Percentiles rank a stretch among this genome's conserved stretches.
Evolutionary conservation across 768 basidiomycete species (phyloP).

Genomic region (Serendipita sp.): DNA sequence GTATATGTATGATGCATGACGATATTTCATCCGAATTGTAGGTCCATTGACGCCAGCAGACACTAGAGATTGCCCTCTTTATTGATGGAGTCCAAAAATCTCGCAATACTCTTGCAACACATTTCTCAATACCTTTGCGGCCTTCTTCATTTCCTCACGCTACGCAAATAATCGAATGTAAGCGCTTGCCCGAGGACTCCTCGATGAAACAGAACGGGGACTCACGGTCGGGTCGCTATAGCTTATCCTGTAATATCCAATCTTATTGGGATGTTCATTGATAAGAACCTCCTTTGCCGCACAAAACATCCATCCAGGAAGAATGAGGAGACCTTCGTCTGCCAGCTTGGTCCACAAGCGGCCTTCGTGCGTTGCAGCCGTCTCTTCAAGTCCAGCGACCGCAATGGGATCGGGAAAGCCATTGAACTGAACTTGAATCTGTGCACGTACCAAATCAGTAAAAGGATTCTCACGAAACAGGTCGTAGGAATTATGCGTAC

Average conservation of each 20-base stretch:
- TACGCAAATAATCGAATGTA: constrained; percentile 5
- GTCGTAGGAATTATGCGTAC: constrained; percentile 20
- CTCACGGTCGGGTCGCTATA: constrained; percentile 38
- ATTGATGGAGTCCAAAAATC: no score
- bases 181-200: neutral
- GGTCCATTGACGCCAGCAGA: no score
- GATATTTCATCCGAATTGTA: no score
- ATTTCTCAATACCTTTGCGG: constrained; percentile 29
- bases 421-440: constrained; percentile 47
- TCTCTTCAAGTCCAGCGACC: constrained; percentile 20
- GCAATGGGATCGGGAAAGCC: constrained; percentile 29
- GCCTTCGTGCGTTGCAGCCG: constrained; percentile 25
- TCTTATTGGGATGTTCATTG: constrained; percentile 9
- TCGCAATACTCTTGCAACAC: constrained; percentile 19
- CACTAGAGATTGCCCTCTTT: no score
- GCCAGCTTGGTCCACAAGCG: constrained; percentile 47
- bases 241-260: constrained; percentile 41
- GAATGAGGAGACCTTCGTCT: constrained; percentile 45
- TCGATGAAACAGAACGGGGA: constrained; percentile 10
- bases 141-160: constrained; percentile 29
- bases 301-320: constrained; percentile 37
- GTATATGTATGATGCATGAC: no score
- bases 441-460: neutral
- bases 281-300: constrained; percentile 4
- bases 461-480: no score